Base-by-base conservation (phyloP, 1,284 basidiomycete genomes). In the Tilletia caries region DNA sequence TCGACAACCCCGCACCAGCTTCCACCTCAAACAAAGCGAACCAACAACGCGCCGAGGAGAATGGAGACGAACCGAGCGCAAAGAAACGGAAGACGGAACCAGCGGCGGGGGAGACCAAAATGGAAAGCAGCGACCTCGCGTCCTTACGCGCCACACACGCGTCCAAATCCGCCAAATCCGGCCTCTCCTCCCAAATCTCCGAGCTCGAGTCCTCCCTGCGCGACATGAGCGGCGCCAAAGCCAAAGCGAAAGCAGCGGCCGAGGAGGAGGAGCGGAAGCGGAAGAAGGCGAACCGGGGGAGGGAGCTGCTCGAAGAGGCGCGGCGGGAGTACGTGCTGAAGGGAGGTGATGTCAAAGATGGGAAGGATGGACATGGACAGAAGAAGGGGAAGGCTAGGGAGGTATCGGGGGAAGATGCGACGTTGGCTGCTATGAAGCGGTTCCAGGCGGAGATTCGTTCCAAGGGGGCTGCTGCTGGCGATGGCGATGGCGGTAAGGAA, bases 361-460 rank as follows among this genome's bases (percentile, higher is more conserved):
- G 20, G 29, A 29, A 12, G 6, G 48, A n/a, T 41, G 15, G 37
- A 18, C 1, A 44, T 18, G 23, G 23, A 27, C 15, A 6, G 32
- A 34, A 33, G 27, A 67, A 64, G 69, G 50, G 54, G 13, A 70
- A 67, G 27, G 29, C 18, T 6, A 41, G 33, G 1, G 58, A 27
- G 20, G 58, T 20, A n/a, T 29, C 29, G 4, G 66, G 67, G 29
- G 73, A 67, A 25, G 50, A 66, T n/a, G 73, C 73, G 37, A 68
- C 73, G 0, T 70, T 70, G 64, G 46, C 34, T 8, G 67, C 72
- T 1, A 68, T 76, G 5, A 64, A 69, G 43, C 66, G 64, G 13
- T 76, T 76, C 34, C 73, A 78, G 67, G 68, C 66, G 1, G 68
- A 71, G 10, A 58, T 75, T 1, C 72, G 72, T 27, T 54, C 70